Conservation (phyloP, 768 basidiomycete genomes). For the Pleurotus ostreatus region DNA sequence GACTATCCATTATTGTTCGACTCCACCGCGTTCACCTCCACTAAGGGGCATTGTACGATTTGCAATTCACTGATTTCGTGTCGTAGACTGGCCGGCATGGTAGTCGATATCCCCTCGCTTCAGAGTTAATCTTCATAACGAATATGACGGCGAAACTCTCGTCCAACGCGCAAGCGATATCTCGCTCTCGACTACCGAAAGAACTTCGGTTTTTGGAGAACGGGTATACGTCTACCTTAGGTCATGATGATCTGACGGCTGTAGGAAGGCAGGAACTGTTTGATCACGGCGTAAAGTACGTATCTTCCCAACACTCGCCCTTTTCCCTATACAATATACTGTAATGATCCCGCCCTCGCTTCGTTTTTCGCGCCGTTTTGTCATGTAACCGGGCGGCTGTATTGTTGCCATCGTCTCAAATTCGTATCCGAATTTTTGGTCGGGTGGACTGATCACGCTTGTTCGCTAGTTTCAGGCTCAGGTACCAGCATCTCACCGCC, state of each 20-base stretch:
- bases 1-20: not conserved
- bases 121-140: slow-evolving; percentile 26
- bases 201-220: slow-evolving; percentile 31
- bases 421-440: not conserved
- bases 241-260: slow-evolving; percentile 30
- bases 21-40: not conserved
- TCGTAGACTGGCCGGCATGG: slow-evolving; percentile 38
- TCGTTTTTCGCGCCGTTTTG: not conserved
- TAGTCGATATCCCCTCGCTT: slow-evolving; percentile 29
- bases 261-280: slow-evolving; percentile 34
- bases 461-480: slow-evolving; percentile 21
- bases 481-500: slow-evolving; percentile 23
- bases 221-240: slow-evolving; percentile 29
- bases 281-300: slow-evolving; percentile 33
- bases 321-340: not conserved
- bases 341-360: not conserved
- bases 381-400: not conserved
- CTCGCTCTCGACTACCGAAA: slow-evolving; percentile 24
- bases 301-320: not conserved
- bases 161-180: slow-evolving; percentile 17
- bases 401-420: not conserved
- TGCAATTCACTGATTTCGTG: not conserved
- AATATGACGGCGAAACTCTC: slow-evolving; percentile 28
- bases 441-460: not conserved
- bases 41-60: no score